A percentile compares a stretch with the other conserved stretches of the same genome.
These are phyloP conservation scores for Globisporangium parvum DNA, from an alignment of 352 stramenopile genomes.

Conservation along the genomic window DNA sequence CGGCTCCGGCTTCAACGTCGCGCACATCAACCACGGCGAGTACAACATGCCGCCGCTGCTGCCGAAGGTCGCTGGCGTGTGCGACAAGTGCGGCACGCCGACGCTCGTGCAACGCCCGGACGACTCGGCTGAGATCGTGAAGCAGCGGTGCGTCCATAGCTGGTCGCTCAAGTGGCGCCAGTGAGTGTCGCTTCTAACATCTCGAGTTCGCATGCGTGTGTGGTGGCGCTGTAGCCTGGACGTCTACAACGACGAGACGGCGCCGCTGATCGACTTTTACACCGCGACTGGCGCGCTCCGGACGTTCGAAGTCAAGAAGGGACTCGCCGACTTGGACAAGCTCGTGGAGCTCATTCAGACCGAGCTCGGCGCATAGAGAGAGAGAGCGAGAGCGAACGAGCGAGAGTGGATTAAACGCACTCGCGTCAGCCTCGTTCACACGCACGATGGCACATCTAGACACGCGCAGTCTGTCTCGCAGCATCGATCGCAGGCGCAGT, in stretches of 20 bases:
- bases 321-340: slow-evolving; percentile 72
- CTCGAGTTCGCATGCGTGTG: no score
- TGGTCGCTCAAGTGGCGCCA: background rate
- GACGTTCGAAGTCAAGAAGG: slow-evolving; percentile 86
- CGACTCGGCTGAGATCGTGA: slow-evolving; percentile 76
- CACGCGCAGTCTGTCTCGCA: no score
- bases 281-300: slow-evolving; percentile 58
- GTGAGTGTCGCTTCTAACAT: background rate
- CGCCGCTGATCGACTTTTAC: slow-evolving; percentile 86
- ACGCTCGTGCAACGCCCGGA: slow-evolving; percentile 80
- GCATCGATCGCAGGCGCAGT: no score
- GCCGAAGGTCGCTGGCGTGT: slow-evolving; percentile 76
- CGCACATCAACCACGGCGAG: slow-evolving; percentile 79
- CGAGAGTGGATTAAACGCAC: no score
- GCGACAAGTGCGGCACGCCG: slow-evolving; percentile 67
- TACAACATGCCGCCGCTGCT: slow-evolving; percentile 89
- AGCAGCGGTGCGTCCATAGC: slow-evolving; percentile 42
- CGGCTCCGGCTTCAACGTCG: slow-evolving; percentile 85
- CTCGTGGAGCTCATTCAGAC: slow-evolving; percentile 65
- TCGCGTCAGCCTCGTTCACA: no score
- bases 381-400: background rate
- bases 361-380: slow-evolving; percentile 25
- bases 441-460: no score
- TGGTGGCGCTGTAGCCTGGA: no score
- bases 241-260: slow-evolving; percentile 88